Evolutionary conservation across 257 asterid species (phyloP), one percentile per base, ranked within the genome.

Genomic region (Ilex asprella): DNA sequence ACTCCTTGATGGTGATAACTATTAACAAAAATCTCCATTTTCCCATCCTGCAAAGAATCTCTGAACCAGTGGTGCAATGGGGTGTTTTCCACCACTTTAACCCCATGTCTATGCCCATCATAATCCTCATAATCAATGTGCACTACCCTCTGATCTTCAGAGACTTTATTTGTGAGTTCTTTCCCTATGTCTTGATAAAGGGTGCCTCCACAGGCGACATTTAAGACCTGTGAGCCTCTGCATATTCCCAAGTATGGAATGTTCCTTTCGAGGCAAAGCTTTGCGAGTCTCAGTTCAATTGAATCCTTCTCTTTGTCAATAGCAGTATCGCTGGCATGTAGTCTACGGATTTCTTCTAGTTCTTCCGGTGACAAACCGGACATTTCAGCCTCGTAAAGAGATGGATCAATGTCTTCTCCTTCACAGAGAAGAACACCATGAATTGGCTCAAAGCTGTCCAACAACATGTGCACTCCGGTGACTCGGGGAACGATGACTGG

Each of bases 1-100:
- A 91, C 94, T 31, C 96, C 98, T 66, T 91, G 98, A 66, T 91
- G 98, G 50, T 91, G 98, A 70, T 88, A 91, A 65, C 98, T 91
- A 68, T 91, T 91, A 1, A 91, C 95, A 69, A 12, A 39, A 58
- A 88, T 53, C 46, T 82, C 95, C 91, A 66, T 82, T 3, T 73
- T 71, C 51, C 55, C 81, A 21, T 30, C 74, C 21, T 72, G 76
- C 63, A 87, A 51, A 11, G 96, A 85, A 13, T 81, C 94, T 9
- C 46, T 66, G 62, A 88, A 91, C 98, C 98, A 91, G 0, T 69
- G 60, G 39, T 88, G 80, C 67, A 91, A 70, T 2, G 96, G 96
- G 1, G 96, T 86, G 62, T 67, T 73, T 56, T 81, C 82, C 4
- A 84, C 68, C 7, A 88, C 72, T 57, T 65, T 73, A 32, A 84